Evolutionary conservation across 169 alveolate species (phyloP), one percentile per base, ranked within the genome.

Genomic region (Plasmodium yoelii): DNA sequence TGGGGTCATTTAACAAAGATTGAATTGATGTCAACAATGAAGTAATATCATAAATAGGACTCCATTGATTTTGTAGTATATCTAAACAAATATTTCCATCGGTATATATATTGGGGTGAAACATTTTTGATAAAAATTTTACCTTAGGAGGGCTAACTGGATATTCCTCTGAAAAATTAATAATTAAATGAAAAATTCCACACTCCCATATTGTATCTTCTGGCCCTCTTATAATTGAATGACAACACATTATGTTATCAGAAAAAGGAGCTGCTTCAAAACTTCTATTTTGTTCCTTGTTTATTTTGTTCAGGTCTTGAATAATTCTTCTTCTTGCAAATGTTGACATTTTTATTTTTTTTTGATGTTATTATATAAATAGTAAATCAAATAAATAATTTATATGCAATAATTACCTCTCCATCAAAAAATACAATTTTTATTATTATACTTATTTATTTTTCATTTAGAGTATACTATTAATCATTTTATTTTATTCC

Each of bases 201-300:
- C 98, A 96, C 87, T 98, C 99, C 99, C 99, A 98, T 8, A 96
- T 94, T 15, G 99, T 97, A 80, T 97, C 98, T 90, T 97, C 97
- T 26, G 99, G 99, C 13, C 99, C 99, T 71, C 95, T 96, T 64
- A 98, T 98, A 15, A 97, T 94, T n/a, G 99, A 98, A 65, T 98
- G 98, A 95, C 99, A 98, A 44, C 92, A 90, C 98, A 97, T 94
- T 93, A 98, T 96, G 75, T 98, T 96, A 63, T 94, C 95, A 13
- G 96, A 94, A 80, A 96, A 95, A 6, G 99, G 99, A 61, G 96
- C 91, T 12, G 98, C 99, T 24, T 92, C 94, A 51, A 97, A 94
- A 26, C 98, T 98, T 77, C 92, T 93, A 51, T 97, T 96, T n/a
- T 94, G 93, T 46, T 96, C 98, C 61, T 95, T 94, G 67, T 96